A percentile compares a stretch with the other conserved stretches of the same genome.
phyloP scores from a whole-genome alignment of 768 basidiomycete genomes.

The Fomitopsis serialis region DNA sequence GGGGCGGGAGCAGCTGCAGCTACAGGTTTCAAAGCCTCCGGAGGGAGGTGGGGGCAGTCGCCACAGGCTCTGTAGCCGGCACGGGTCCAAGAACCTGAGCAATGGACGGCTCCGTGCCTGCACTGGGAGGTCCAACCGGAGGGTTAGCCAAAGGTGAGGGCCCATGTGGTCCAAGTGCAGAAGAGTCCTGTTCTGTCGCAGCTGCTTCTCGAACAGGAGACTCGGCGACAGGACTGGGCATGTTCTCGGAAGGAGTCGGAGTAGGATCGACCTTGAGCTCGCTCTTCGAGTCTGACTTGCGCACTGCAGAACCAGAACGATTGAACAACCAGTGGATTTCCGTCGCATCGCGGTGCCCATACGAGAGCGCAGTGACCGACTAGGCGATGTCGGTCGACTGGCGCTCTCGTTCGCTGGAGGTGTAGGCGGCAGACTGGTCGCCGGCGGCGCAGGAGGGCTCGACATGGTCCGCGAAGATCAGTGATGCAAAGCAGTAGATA shows the following conservation, averaged over 20 bases:
- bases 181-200: conserved; percentile 20
- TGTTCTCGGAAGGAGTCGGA: conserved; percentile 15
- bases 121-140: background rate
- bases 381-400: conserved; percentile 16
- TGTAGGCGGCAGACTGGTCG: conserved; percentile 9
- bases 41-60: conserved; percentile 12
- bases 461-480: conserved; percentile 10
- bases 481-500: background rate
- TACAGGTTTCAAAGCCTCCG: background rate
- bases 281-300: conserved; percentile 17
- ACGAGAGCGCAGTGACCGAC: conserved; percentile 42
- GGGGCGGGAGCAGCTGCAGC: background rate
- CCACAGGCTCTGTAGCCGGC: conserved; percentile 38
- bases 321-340: conserved; percentile 48
- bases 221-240: conserved; percentile 66
- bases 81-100: conserved; percentile 23
- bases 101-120: conserved; percentile 5
- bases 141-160: conserved; percentile 18
- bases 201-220: conserved; percentile 58
- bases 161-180: conserved; percentile 11
- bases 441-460: conserved; percentile 3
- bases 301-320: conserved; percentile 7
- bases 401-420: background rate
- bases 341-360: conserved; percentile 58
- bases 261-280: conserved; percentile 27